Base-by-base conservation (phyloP, 73 alveolate species). In the Uronychia binucleata region DNA sequence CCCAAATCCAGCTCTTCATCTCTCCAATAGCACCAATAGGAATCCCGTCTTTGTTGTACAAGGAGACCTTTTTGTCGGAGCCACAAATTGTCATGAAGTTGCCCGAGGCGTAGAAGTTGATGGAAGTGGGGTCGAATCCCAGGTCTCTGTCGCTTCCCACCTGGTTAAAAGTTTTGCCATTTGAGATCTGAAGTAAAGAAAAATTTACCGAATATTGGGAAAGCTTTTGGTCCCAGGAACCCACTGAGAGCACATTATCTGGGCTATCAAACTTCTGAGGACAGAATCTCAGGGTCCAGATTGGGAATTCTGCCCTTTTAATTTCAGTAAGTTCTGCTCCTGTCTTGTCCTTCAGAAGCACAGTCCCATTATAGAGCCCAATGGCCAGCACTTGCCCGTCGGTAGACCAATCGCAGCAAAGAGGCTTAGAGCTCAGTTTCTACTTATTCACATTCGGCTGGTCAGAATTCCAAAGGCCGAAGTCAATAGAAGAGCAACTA, bases 191-290 rank as follows among this genome's bases (percentile, higher is more conserved):
- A 5, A 46, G 5, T 46, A 46, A 19, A 46, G 5, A 11, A 5
- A 11, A 46, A 46, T 46, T 34, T 30, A 59, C 79, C 19, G 81
- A 81, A 82, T 91, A 96, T 32, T 91, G 79, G 59, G 96, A 89
- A 26, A 96, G 76, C 59, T 96, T 94, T 77, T 89, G 89, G 74
- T 96, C 99, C 97, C 99, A 96, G 28, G 97, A 90, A 31, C 99
- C 99, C n/a, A 96, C 97, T 14, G 88, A 89, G 34, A 96, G 95
- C 31, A 87, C 83, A 78, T 94, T 89, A 34, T 89, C 95, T 58
- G 92, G 30, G 8, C 91, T 87, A 5, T 86, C 93, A 77, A 82
- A 75, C 77, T 82, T 81, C 84, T 82, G 33, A 74, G 95, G 90
- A 75, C 89, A 84, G 82, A 90, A 92, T 33, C 92, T 94, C 77